phyloP scores from a whole-genome alignment of 768 basidiomycete genomes.

The Trametes punicea region DNA sequence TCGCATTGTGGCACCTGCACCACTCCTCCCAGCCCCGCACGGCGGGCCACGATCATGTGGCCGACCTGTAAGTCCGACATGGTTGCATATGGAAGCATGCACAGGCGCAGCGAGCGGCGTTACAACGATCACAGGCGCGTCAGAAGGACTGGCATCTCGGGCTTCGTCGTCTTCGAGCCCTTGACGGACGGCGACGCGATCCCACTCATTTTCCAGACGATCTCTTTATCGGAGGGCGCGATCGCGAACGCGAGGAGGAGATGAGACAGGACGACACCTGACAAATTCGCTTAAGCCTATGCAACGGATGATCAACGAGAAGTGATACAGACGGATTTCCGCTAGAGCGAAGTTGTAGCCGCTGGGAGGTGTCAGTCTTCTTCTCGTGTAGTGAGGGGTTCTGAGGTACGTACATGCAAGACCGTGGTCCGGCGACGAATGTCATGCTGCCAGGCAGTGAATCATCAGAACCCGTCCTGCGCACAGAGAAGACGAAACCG shows the following conservation, averaged over 20 bases:
- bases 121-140: background rate
- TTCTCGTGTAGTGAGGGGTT: too few relatives aligned
- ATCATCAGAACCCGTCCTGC: background rate
- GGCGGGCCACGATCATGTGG: too few relatives aligned
- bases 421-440: constrained; percentile 1
- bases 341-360: constrained; percentile 8
- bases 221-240: constrained; percentile 5
- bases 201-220: constrained; percentile 13
- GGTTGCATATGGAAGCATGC: background rate
- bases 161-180: constrained; percentile 1
- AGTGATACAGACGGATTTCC: constrained; percentile 1
- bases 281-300: background rate
- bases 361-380: background rate
- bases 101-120: too few relatives aligned
- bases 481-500: background rate
- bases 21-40: background rate
- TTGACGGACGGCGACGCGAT: constrained; percentile 6
- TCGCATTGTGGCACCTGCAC: background rate
- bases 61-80: background rate
- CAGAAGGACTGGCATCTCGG: constrained; percentile 5
- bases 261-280: constrained; percentile 3
- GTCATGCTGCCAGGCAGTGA: background rate
- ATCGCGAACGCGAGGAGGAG: constrained; percentile 4
- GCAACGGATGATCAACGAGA: background rate
- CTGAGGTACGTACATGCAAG: constrained; percentile 1